Percentiles rank a stretch among this genome's conserved stretches.
phyloP scores from a whole-genome alignment of 164 flowering plant genomes.

The Magnolia kwangsiensis region DNA sequence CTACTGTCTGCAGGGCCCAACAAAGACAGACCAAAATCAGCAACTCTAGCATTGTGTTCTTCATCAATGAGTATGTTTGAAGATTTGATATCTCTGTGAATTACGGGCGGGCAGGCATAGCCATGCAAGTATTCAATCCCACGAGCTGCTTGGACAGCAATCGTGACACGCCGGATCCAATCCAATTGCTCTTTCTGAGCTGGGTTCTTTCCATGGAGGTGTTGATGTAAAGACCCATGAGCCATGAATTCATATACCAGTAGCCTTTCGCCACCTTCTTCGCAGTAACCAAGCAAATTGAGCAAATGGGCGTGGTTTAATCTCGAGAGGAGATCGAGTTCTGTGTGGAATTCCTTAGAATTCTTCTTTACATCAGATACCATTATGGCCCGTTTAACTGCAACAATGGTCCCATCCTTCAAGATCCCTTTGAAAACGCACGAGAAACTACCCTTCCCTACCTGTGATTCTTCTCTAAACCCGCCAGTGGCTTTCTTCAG shows the following conservation, averaged over 20 bases:
- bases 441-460: constrained; percentile 91
- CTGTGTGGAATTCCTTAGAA: constrained; percentile 83
- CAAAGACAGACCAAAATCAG: constrained; percentile 95
- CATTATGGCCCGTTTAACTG: constrained; percentile 79
- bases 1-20: constrained; percentile 85
- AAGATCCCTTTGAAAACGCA: constrained; percentile 81
- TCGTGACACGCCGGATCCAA: constrained; percentile 85
- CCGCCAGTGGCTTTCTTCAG: constrained; percentile 79
- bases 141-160: constrained; percentile 95
- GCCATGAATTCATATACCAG: constrained; percentile 99
- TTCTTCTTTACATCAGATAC: constrained; percentile 71
- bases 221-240: constrained; percentile 88
- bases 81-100: constrained; percentile 90
- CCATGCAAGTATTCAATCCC: constrained; percentile 96
- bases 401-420: constrained; percentile 79
- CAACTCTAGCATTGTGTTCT: constrained; percentile 89
- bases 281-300: constrained; percentile 89
- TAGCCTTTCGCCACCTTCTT: constrained; percentile 89
- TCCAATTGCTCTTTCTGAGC: constrained; percentile 64
- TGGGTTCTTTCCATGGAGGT: constrained; percentile 74
- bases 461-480: constrained; percentile 81
- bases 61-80: constrained; percentile 93
- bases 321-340: constrained; percentile 83
- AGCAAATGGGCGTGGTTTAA: constrained; percentile 91
- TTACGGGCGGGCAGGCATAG: constrained; percentile 96